Percentiles rank a stretch among this genome's conserved stretches.
Conservation (phyloP, 257 asterid genomes). For the Gentiana macrophylla region DNA sequence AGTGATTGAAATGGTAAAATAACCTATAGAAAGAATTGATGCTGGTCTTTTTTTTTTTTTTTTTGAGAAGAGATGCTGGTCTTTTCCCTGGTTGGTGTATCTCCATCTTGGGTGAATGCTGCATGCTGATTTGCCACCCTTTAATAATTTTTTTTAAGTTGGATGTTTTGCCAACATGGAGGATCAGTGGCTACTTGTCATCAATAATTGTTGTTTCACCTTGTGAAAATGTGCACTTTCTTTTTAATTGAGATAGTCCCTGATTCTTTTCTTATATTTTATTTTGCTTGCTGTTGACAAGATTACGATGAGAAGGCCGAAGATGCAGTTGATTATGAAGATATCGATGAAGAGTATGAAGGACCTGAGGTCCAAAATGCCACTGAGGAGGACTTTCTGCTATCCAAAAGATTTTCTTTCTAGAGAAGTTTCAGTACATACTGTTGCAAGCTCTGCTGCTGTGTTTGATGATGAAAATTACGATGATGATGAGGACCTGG, state of each 20-base stretch:
- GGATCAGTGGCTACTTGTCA: background rate
- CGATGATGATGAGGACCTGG: conserved; percentile 75
- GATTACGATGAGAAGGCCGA: conserved; percentile 92
- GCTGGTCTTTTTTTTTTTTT: too few species aligned
- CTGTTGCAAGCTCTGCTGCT: conserved; percentile 44
- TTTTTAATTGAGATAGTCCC: conserved; percentile 11
- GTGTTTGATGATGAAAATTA: conserved; percentile 91
- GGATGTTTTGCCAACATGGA: background rate
- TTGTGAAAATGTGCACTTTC: background rate
- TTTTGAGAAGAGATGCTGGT: too few species aligned
- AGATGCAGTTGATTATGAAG: conserved; percentile 97
- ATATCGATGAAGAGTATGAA: conserved; percentile 93
- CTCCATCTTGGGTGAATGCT: too few species aligned
- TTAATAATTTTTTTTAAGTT: too few species aligned
- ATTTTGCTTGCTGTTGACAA: conserved; percentile 16
- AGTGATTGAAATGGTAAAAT: too few species aligned
- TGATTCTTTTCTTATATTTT: conserved; percentile 13
- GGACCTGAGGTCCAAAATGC: conserved; percentile 92
- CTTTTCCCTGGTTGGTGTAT: too few species aligned
- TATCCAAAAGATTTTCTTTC: conserved; percentile 63
- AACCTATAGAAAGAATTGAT: too few species aligned
- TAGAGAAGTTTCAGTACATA: conserved; percentile 40
- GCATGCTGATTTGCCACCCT: too few species aligned
- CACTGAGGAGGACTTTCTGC: conserved; percentile 84
- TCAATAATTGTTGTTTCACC: conserved; percentile 2